These are phyloP conservation scores for Orbilia ellipsospora DNA, from an alignment of 2,329 filamentous ascomycete genomes.

Conservation along the genomic window DNA sequence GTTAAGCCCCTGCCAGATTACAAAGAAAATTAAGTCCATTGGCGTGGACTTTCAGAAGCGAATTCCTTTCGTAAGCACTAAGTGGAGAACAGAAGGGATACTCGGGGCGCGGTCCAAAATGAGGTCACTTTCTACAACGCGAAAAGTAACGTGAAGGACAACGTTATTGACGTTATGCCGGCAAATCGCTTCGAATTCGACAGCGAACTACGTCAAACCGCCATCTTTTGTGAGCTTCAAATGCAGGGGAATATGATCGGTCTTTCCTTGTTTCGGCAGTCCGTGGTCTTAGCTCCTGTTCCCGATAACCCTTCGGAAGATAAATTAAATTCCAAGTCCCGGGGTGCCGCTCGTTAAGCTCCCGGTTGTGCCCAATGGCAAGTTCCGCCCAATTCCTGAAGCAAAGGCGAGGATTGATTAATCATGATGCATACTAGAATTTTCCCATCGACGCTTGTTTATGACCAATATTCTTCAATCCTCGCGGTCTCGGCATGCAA, in stretches of 20 bases:
- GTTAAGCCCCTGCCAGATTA: conserved; percentile 4
- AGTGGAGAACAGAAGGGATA: conserved; percentile 10
- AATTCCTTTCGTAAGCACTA: conserved; percentile 32
- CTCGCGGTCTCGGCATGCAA: conserved; percentile 15
- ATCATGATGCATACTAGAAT: neutral
- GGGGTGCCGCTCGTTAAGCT: neutral
- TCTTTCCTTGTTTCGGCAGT: conserved; percentile 7
- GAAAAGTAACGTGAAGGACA: neutral
- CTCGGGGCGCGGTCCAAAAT: neutral
- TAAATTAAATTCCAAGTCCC: conserved; percentile 14
- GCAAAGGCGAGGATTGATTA: neutral
- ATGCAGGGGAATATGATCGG: neutral
- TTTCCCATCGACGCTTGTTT: neutral
- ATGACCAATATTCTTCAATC: neutral
- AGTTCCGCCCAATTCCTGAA: neutral
- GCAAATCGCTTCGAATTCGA: neutral
- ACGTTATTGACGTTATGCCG: conserved; percentile 1
- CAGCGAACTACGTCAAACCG: neutral
- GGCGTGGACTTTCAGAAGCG: conserved; percentile 14
- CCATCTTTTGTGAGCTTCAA: too few relatives aligned
- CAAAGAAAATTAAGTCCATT: conserved; percentile 12
- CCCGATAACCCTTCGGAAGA: neutral
- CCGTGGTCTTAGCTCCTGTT: neutral
- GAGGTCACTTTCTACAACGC: neutral
- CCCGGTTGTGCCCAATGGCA: neutral